Percentiles rank a stretch among this genome's conserved stretches.
Evolutionary conservation across 352 stramenopile species (phyloP).

Genomic region (Globisporangium barbulae): DNA sequence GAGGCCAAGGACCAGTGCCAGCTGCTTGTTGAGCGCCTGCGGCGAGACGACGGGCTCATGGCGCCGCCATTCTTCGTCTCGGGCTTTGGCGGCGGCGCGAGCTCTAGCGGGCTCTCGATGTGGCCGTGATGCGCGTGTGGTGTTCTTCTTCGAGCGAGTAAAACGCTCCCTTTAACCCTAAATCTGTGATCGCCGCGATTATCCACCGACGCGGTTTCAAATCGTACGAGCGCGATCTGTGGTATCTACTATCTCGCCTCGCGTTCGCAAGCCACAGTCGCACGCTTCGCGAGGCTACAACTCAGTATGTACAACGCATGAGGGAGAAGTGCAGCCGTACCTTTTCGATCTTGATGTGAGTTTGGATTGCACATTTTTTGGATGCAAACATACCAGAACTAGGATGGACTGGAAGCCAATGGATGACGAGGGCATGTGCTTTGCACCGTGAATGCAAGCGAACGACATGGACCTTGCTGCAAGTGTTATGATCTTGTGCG

Average conservation of each 20-base stretch:
- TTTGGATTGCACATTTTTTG: no score
- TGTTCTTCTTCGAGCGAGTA: no score
- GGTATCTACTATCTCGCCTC: not conserved
- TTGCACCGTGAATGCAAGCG: no score
- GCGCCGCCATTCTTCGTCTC: conserved; percentile 18
- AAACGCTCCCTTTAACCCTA: no score
- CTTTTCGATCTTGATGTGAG: not conserved
- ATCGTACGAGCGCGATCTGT: not conserved
- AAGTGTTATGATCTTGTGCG: no score
- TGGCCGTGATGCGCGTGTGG: conserved; percentile 3
- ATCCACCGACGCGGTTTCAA: not conserved
- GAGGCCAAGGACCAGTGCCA: conserved; percentile 53
- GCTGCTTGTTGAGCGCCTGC: conserved; percentile 52
- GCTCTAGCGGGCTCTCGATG: conserved; percentile 7
- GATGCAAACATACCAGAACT: no score
- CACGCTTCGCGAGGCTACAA: not conserved
- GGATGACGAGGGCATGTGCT: no score
- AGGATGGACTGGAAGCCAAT: no score
- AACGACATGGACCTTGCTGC: no score
- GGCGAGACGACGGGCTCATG: conserved; percentile 54
- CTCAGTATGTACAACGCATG: not conserved
- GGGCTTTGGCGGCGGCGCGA: not conserved
- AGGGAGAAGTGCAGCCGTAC: not conserved
- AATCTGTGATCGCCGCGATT: no score
- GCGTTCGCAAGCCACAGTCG: not conserved